Conservation (phyloP, 768 basidiomycete genomes). For the Udeniomyces megalosporus region DNA sequence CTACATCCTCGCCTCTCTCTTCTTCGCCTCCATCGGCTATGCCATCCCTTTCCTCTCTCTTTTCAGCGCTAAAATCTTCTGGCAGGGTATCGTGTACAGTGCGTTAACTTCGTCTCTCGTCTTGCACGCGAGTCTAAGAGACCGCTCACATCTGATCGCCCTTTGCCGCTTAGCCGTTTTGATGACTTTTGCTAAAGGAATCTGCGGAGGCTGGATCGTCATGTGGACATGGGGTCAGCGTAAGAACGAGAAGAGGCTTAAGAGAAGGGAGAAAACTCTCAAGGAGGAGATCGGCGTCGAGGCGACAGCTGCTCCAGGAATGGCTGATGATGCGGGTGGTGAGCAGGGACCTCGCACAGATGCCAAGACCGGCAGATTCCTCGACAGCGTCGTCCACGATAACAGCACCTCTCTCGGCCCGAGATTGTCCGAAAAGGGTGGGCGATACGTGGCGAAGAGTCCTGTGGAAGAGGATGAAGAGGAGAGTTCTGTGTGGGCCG, state of each 20-base stretch:
- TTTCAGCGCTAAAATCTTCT: constrained; percentile 33
- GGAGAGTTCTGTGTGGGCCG: constrained; percentile 19
- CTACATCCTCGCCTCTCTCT: constrained; percentile 42
- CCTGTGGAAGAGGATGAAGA: too few relatives aligned
- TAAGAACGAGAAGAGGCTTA: too few relatives aligned
- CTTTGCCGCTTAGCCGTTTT: constrained; percentile 35
- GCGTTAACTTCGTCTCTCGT: too few relatives aligned
- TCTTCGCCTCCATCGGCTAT: constrained; percentile 48
- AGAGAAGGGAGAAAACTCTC: too few relatives aligned
- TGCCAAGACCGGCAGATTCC: not conserved
- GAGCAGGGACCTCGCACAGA: not conserved
- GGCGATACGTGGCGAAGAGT: too few relatives aligned
- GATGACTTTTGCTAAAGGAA: constrained; percentile 42
- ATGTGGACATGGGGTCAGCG: constrained; percentile 18
- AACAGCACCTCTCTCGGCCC: too few relatives aligned
- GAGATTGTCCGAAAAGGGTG: too few relatives aligned
- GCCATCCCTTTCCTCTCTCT: constrained; percentile 39
- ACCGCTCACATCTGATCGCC: too few relatives aligned
- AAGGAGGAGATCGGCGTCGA: too few relatives aligned
- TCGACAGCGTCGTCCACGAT: not conserved
- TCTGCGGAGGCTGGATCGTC: constrained; percentile 36
- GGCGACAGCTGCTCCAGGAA: too few relatives aligned
- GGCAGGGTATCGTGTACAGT: constrained; percentile 36
- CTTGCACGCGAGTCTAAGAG: too few relatives aligned
- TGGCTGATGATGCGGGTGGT: too few relatives aligned